Evolutionary conservation across 129 eudicot species (phyloP), one percentile per base, ranked within the genome.

Genomic region (Arctium lappa): DNA sequence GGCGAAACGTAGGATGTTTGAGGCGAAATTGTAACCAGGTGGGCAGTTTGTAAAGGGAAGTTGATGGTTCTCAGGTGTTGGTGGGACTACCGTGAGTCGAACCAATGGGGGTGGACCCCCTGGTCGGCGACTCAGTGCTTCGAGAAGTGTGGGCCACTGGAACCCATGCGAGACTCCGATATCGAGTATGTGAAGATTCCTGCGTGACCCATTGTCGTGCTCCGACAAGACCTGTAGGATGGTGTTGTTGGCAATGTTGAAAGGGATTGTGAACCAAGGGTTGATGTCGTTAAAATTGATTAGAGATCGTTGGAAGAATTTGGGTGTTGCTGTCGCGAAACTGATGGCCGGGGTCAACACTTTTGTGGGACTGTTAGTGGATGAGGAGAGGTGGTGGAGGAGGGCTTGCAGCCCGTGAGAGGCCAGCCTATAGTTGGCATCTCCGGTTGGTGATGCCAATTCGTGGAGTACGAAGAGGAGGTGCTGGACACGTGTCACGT

Each of bases 261-360:
- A 88, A n/a, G 98, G 98, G 81, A 93, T 86, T 12, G 90, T 86
- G 86, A 93, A 93, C 98, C 96, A 93, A 11, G 98, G 98, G 78
- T 82, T 93, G 15, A 91, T 88, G 75, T 93, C 96, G 37, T 89
- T 89, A 84, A 93, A 93, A 34, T 88, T 89, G 77, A 93, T 88
- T 50, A 93, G 39, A 1, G 98, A 79, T 60, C 84, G 82, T 77
- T 83, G 85, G 71, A 93, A 93, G 82, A 91, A 91, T 29, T 72
- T 83, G 1, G 96, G 92, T 44, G 87, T 88, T 38, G 92, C 80
- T 0, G 94, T 86, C 77, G 89, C 83, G 65, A 93, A 93, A 77
- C 53, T 75, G 83, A 63, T 44, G 31, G 79, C 69, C 0, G 76
- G 87, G 10, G 44, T 2, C 70, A 66, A 72, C 46, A 15, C 32